Percentiles rank a stretch among this genome's conserved stretches.
These are phyloP conservation scores for Entomortierella lignicola DNA, from an alignment of 192 early-diverging fungal genomes.

Conservation along the genomic window DNA sequence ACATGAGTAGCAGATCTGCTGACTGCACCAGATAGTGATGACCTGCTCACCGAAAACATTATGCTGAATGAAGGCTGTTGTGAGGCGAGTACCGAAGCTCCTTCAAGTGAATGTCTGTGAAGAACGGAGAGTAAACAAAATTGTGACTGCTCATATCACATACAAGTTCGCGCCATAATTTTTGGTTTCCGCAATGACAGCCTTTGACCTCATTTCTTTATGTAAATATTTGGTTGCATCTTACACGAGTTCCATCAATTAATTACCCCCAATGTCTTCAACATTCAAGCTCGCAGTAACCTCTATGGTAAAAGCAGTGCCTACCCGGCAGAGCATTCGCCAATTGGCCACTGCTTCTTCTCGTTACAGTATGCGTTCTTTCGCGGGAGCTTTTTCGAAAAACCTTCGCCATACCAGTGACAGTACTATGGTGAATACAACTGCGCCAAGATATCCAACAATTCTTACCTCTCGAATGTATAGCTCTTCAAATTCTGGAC, in stretches of 20 bases:
- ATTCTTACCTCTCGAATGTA: slow-evolving; percentile 1
- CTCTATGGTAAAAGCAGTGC: neutral
- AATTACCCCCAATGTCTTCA: slow-evolving; percentile 2
- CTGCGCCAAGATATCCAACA: neutral
- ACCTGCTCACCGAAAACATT: slow-evolving; percentile 48
- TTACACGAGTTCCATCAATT: neutral
- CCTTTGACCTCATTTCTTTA: neutral
- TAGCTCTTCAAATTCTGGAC: slow-evolving; percentile 25
- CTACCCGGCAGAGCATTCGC: neutral
- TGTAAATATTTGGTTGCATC: neutral
- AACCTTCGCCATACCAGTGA: neutral
- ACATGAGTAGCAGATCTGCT: slow-evolving; percentile 32
- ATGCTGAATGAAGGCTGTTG: neutral
- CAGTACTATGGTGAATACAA: neutral
- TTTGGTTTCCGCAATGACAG: neutral
- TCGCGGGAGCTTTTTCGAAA: neutral
- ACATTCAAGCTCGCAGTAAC: slow-evolving; percentile 3
- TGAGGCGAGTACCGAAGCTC: neutral
- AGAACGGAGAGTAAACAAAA: slow-evolving; percentile 3
- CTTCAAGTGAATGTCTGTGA: neutral
- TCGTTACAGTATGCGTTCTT: neutral
- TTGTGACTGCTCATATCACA: slow-evolving; percentile 13
- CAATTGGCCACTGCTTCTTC: neutral
- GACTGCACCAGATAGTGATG: slow-evolving; percentile 23
- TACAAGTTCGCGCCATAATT: neutral